Evolutionary conservation across 2,329 filamentous ascomycete species (phyloP).

Genomic region (Huntiella bhutanensis): DNA sequence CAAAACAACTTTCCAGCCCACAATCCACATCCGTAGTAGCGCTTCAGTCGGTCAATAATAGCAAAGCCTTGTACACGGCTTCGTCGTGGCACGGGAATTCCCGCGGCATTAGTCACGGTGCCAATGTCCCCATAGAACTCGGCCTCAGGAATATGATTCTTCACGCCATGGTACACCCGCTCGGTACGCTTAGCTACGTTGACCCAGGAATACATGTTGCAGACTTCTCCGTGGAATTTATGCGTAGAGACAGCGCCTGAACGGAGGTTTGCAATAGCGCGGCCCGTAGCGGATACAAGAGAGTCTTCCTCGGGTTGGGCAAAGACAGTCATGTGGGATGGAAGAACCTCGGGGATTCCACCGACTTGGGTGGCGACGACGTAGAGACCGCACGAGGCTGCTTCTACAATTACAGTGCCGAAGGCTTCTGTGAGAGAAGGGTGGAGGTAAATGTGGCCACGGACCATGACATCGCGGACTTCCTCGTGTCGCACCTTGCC

Average conservation of each 20-base stretch:
- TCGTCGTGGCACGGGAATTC: conserved; percentile 40
- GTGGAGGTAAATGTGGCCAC: conserved; percentile 90
- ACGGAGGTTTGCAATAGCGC: conserved; percentile 70
- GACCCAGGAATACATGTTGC: conserved; percentile 97
- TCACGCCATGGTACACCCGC: conserved; percentile 85
- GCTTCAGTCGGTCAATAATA: conserved; percentile 81
- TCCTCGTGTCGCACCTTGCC: conserved; percentile 89
- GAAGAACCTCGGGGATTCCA: conserved; percentile 89
- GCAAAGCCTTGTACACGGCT: conserved; percentile 67
- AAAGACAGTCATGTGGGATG: conserved; percentile 92
- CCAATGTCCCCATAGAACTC: conserved; percentile 46
- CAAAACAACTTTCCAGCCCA: conserved; percentile 98
- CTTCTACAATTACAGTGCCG: conserved; percentile 93
- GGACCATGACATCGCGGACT: conserved; percentile 91
- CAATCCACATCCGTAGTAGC: conserved; percentile 94
- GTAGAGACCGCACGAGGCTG: conserved; percentile 85
- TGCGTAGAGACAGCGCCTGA: conserved; percentile 80
- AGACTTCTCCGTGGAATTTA: conserved; percentile 88
- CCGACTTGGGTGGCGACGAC: conserved; percentile 94
- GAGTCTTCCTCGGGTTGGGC: conserved; percentile 95
- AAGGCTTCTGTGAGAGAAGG: conserved; percentile 93
- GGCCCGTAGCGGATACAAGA: conserved; percentile 71
- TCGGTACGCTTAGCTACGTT: conserved; percentile 89
- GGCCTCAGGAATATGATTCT: conserved; percentile 62
- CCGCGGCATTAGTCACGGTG: conserved; percentile 16